Base-by-base conservation (phyloP, 257 asterid species). In the Haberlea rhodopensis region DNA sequence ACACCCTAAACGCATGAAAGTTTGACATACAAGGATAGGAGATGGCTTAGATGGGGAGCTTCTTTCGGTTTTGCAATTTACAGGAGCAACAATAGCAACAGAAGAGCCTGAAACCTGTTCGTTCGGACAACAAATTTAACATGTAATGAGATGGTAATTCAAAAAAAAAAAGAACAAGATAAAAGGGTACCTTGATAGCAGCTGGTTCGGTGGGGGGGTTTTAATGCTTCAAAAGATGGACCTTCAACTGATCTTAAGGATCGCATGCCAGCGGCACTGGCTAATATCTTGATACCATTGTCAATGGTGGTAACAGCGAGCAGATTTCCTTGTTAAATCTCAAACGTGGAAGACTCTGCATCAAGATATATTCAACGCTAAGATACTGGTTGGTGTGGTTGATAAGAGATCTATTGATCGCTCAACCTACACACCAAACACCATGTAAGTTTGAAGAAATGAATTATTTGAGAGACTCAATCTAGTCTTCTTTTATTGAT, bases 41-140 rank as follows among this genome's bases (percentile, higher is more conserved):
- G 94, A 78, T 43, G 95, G 95, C 85, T 95, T 82, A 57, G 73
- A 95, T 74, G 99, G 99, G 54, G 99, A 92, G 86, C 94, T 87
- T 73, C 97, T 82, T 78, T 92, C 99, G 45, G 89, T 91, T 80
- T 92, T 92, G 68, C 85, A 82, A 71, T 76, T 84, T 45, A 84
- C 79, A 64, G 96, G 96, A 69, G 96, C 72, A 24, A 78, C 85
- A 83, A 75, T 90, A 66, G 89, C 74, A 70, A 80, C 86, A 67
- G 95, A 66, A 74, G 97, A 57, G 48, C 90, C 97, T 18, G 99
- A 77, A 77, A 71, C 95, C 98, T 91, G 90, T 77, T 40, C 54
- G 68, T 60, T 29, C 37, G 51, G n/a, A n/a, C n/a, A n/a, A n/a
- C n/a, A n/a, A n/a, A n/a, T n/a, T n/a, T n/a, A n/a, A n/a, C n/a